Conservation (phyloP, 1,284 basidiomycete genomes). For the Trichosporon sp. region DNA sequence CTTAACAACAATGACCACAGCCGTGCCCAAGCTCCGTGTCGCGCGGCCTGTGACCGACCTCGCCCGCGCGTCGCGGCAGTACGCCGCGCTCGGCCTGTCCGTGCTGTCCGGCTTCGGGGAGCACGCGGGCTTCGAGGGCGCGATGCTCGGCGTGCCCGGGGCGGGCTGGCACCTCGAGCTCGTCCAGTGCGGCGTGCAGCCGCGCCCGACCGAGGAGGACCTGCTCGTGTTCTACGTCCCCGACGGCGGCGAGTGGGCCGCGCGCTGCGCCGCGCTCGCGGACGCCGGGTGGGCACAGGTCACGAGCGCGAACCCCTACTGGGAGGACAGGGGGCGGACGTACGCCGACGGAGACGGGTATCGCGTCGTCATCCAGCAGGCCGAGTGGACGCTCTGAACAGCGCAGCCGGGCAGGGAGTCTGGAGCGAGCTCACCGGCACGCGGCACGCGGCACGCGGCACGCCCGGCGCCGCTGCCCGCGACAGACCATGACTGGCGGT, state of each 20-base stretch:
- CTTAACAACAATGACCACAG: no score
- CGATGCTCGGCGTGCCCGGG: slow-evolving; percentile 12
- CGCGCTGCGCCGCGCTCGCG: background rate
- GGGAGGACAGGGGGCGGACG: slow-evolving; percentile 12
- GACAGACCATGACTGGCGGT: no score
- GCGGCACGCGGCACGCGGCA: no score
- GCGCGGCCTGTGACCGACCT: slow-evolving; percentile 13
- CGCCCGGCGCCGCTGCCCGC: no score
- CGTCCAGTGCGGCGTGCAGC: background rate
- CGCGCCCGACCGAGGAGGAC: slow-evolving; percentile 12
- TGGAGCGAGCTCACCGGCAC: background rate
- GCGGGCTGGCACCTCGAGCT: slow-evolving; percentile 15
- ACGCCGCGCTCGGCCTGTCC: slow-evolving; percentile 2
- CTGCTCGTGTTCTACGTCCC: slow-evolving; percentile 16
- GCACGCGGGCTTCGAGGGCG: slow-evolving; percentile 11
- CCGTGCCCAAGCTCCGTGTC: slow-evolving; percentile 11
- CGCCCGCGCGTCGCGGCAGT: background rate
- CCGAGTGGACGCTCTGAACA: background rate
- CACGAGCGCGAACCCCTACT: slow-evolving; percentile 10
- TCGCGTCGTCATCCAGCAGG: slow-evolving; percentile 9
- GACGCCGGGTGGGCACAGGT: slow-evolving; percentile 2
- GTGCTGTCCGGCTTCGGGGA: slow-evolving; percentile 1
- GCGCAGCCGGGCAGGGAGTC: no score
- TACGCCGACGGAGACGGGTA: slow-evolving; percentile 16
- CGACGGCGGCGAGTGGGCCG: slow-evolving; percentile 6